These are phyloP conservation scores for Penicillium sp. DNA, from an alignment of 2,329 filamentous ascomycete species.

Conservation along the genomic window DNA sequence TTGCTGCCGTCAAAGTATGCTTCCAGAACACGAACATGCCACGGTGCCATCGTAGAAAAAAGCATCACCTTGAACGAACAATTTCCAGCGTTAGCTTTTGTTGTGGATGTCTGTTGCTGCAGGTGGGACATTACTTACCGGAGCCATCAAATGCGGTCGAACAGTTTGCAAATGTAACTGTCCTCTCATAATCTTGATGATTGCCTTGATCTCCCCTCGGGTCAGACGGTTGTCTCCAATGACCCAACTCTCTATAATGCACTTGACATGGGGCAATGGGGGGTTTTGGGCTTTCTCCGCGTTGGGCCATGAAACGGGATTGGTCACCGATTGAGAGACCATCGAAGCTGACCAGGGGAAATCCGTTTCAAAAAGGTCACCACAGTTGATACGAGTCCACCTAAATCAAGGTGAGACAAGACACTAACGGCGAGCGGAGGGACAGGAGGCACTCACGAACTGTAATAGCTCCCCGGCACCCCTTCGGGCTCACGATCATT, in stretches of 20 bases:
- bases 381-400: background rate
- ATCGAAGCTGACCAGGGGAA: background rate
- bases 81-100: background rate
- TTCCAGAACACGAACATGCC: background rate
- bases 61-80: constrained; percentile 8
- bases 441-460: background rate
- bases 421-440: background rate
- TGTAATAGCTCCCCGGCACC: background rate
- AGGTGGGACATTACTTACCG: constrained; percentile 4
- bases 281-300: background rate
- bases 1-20: no score
- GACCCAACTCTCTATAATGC: constrained; percentile 6
- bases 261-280: constrained; percentile 11
- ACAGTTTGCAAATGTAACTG: constrained; percentile 3
- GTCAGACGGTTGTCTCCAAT: constrained; percentile 7
- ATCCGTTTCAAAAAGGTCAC: background rate
- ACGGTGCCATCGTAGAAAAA: constrained; percentile 8
- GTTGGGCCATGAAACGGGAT: background rate
- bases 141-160: constrained; percentile 9
- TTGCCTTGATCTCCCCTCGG: constrained; percentile 10
- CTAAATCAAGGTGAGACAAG: background rate
- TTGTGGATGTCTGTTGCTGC: background rate
- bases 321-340: background rate
- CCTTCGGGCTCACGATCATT: background rate
- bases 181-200: constrained; percentile 8